phyloP scores from a whole-genome alignment of 2,329 filamentous ascomycete species.

The Claviceps sp. region DNA sequence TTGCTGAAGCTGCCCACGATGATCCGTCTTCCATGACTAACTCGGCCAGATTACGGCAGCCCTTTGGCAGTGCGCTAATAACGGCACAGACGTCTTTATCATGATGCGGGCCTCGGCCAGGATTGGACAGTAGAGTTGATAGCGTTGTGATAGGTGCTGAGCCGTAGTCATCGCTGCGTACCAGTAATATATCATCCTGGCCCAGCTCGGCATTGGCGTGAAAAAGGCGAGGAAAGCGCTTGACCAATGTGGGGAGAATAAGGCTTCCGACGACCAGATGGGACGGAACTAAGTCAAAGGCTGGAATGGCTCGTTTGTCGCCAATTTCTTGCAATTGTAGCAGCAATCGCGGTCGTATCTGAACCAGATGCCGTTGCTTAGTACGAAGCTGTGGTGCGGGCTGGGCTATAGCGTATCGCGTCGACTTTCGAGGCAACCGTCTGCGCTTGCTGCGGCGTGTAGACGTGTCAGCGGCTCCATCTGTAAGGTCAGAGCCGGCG shows the following conservation, averaged over 20 bases:
- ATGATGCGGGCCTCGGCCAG: conserved; percentile 32
- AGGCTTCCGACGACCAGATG: conserved; percentile 41
- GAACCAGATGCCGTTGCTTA: conserved; percentile 52
- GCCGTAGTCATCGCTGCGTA: conserved; percentile 56
- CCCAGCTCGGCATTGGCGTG: conserved; percentile 49
- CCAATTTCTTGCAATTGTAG: conserved; percentile 59
- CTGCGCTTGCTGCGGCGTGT: conserved; percentile 27
- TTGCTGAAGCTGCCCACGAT: conserved; percentile 40
- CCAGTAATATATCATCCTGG: conserved; percentile 55
- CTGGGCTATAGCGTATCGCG: conserved; percentile 53
- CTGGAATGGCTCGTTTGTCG: conserved; percentile 48
- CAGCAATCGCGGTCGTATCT: conserved; percentile 53
- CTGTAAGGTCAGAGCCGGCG: conserved; percentile 30
- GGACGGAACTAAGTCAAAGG: conserved; percentile 61
- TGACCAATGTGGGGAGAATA: conserved; percentile 44
- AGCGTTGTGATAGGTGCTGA: conserved; percentile 9
- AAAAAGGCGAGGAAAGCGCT: conserved; percentile 51
- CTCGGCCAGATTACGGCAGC: conserved; percentile 41
- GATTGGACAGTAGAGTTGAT: conserved; percentile 20
- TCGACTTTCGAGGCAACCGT: conserved; percentile 39
- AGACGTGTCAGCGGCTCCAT: conserved; percentile 29
- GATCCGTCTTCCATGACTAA: conserved; percentile 53
- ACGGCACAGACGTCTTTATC: conserved; percentile 49
- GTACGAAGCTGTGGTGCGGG: conserved; percentile 45
- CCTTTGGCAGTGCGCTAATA: conserved; percentile 44